Evolutionary conservation across 805 yeast species (phyloP).

Genomic region (Ogataea degrootiae): DNA sequence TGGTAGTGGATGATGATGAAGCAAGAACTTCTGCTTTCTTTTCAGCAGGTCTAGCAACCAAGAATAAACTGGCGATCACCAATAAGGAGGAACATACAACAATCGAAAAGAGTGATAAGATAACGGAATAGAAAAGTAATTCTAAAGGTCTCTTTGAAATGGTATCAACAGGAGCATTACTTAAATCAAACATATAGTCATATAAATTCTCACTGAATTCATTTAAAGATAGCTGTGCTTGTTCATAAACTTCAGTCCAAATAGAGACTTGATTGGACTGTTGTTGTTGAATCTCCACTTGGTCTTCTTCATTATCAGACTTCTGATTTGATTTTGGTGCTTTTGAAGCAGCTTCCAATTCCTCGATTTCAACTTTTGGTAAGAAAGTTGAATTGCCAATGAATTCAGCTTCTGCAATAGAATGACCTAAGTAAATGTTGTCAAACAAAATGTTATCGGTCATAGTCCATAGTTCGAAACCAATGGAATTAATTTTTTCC

Average conservation of each 20-base stretch:
- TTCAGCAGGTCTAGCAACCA: conserved; percentile 5
- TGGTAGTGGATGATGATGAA: not conserved
- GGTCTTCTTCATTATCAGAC: conserved; percentile 24
- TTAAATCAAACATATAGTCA: conserved; percentile 34
- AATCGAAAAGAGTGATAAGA: conserved; percentile 37
- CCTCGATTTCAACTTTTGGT: conserved; percentile 51
- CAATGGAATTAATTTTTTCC: conserved; percentile 72
- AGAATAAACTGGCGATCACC: conserved; percentile 22
- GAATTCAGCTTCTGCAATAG: conserved; percentile 75
- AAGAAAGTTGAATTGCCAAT: conserved; percentile 74
- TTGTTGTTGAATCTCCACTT: not conserved
- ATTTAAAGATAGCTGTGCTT: conserved; percentile 13
- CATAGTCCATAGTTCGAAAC: conserved; percentile 90
- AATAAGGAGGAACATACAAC: conserved; percentile 40
- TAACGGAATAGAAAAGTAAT: conserved; percentile 42
- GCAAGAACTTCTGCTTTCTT: conserved; percentile 1
- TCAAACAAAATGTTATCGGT: conserved; percentile 70
- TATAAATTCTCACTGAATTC: conserved; percentile 24
- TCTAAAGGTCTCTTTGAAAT: conserved; percentile 44
- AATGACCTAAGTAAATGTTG: conserved; percentile 81
- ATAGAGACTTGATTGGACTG: conserved; percentile 10
- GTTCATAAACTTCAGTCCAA: conserved; percentile 15
- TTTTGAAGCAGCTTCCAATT: conserved; percentile 33
- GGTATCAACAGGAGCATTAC: conserved; percentile 40
- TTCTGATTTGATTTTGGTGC: conserved; percentile 39